These are phyloP conservation scores for Trichoderma oligosporum DNA, from an alignment of 2,329 filamentous ascomycete genomes.

Conservation along the genomic window DNA sequence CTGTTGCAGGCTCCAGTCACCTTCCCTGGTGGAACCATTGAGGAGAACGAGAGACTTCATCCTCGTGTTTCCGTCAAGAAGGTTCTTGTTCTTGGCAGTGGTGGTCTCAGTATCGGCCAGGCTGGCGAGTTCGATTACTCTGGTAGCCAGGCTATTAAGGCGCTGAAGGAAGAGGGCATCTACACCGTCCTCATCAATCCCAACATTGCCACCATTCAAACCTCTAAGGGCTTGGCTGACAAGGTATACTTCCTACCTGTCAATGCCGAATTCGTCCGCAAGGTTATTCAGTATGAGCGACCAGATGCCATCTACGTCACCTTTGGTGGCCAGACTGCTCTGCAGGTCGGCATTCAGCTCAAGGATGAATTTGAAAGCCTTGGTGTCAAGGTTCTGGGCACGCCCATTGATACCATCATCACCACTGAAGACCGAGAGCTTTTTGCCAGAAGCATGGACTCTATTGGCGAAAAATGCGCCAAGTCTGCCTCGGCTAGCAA, in stretches of 20 bases:
- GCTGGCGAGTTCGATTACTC: conserved; percentile 99
- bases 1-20: conserved; percentile 69
- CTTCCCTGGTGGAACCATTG: conserved; percentile 80
- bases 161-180: conserved; percentile 94
- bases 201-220: conserved; percentile 98
- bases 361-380: conserved; percentile 94
- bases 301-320: conserved; percentile 97
- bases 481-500: conserved; percentile 92
- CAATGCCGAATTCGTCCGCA: conserved; percentile 93
- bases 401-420: conserved; percentile 96
- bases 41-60: conserved; percentile 72
- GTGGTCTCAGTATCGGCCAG: conserved; percentile 94
- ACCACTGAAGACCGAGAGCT: conserved; percentile 97
- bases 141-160: conserved; percentile 97
- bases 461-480: conserved; percentile 95
- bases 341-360: conserved; percentile 95
- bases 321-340: conserved; percentile 93
- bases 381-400: conserved; percentile 91
- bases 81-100: conserved; percentile 88
- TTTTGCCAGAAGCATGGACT: conserved; percentile 97
- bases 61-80: conserved; percentile 87
- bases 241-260: conserved; percentile 99
- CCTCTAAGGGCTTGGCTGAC: conserved; percentile 93
- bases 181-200: conserved; percentile 98
- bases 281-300: conserved; percentile 91